phyloP scores from a whole-genome alignment of 2,329 filamentous ascomycete genomes.

The Ascochyta koolunga region DNA sequence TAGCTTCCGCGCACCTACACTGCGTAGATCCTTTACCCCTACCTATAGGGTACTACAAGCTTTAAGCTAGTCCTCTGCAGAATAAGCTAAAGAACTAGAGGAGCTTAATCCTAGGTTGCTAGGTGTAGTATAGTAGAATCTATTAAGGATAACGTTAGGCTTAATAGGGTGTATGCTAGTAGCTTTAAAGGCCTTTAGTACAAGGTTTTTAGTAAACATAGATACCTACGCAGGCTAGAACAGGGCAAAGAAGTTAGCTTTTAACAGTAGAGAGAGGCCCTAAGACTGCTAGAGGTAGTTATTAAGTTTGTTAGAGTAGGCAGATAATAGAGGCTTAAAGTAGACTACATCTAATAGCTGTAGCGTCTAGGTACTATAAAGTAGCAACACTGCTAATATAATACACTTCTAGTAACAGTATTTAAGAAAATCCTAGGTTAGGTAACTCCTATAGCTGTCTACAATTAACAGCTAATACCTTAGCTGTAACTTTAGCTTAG shows the following conservation, averaged over 20 bases:
- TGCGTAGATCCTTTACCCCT: neutral
- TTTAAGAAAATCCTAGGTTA: constrained; percentile 42
- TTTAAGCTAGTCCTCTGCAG: neutral
- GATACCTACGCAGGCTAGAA: constrained; percentile 3
- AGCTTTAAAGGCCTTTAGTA: no score
- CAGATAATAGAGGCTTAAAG: neutral
- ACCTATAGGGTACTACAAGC: no score
- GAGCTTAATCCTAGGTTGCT: neutral
- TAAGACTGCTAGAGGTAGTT: no score
- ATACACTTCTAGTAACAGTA: constrained; percentile 47
- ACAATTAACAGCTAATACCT: constrained; percentile 13
- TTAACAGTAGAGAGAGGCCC: neutral
- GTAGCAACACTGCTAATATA: neutral
- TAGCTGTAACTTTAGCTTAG: neutral
- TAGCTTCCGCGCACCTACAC: neutral
- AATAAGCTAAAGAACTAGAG: neutral
- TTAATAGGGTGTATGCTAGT: neutral
- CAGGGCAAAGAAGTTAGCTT: constrained; percentile 1
- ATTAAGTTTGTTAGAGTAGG: neutral
- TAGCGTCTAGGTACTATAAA: neutral
- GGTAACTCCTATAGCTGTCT: constrained; percentile 27
- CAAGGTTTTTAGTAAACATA: neutral
- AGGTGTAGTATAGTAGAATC: neutral
- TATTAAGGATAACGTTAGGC: neutral
- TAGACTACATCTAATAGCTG: neutral